phyloP scores from a whole-genome alignment of 352 stramenopile species.

The Globisporangium solare region DNA sequence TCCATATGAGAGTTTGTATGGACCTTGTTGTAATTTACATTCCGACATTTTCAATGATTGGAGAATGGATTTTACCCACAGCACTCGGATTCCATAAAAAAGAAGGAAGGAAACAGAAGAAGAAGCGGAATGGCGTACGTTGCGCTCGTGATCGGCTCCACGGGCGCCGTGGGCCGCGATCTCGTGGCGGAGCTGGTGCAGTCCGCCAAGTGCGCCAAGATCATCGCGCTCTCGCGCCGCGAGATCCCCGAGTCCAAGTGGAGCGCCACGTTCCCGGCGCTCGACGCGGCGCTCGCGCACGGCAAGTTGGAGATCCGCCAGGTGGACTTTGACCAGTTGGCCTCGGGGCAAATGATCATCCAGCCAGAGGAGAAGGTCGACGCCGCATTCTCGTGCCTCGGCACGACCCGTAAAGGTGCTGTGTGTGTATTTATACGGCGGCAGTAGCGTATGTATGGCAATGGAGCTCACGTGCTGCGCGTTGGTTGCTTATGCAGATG shows the following conservation, averaged over 20 bases:
- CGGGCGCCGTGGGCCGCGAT: conserved; percentile 66
- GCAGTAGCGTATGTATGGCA: not conserved
- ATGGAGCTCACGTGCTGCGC: no score
- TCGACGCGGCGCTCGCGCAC: conserved; percentile 32
- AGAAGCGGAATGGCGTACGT: conserved; percentile 33
- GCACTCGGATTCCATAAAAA: no score
- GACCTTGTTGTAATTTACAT: no score
- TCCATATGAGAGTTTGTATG: no score
- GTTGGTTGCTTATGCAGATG: conserved; percentile 15
- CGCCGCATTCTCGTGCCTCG: conserved; percentile 66
- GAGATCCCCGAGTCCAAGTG: conserved; percentile 45
- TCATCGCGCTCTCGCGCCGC: conserved; percentile 54
- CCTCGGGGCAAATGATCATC: conserved; percentile 24
- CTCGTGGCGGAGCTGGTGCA: conserved; percentile 62
- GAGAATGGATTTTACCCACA: no score
- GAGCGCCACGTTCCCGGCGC: conserved; percentile 31
- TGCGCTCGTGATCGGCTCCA: conserved; percentile 69
- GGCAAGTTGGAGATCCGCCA: conserved; percentile 48
- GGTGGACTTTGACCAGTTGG: conserved; percentile 54
- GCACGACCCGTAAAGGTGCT: conserved; percentile 60
- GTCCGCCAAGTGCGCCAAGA: conserved; percentile 46
- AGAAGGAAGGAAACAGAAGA: not conserved
- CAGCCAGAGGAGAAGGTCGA: conserved; percentile 35
- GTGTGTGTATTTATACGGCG: not conserved
- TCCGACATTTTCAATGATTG: no score